These are phyloP conservation scores for Pascua sp. DNA, from an alignment of 1,284 basidiomycete species.

Conservation along the genomic window DNA sequence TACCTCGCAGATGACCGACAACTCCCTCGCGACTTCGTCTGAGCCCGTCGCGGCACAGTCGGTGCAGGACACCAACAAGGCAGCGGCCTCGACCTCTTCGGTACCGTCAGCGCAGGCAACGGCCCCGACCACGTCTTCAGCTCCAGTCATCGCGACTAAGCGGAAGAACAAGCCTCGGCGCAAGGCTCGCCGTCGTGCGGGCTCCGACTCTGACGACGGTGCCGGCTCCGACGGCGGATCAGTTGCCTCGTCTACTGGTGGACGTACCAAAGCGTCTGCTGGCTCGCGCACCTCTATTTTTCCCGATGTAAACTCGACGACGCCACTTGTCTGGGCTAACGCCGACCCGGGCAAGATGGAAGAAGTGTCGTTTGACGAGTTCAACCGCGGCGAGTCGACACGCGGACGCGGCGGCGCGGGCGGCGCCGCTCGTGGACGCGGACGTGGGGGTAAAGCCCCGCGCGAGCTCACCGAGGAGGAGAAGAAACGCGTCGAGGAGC, in stretches of 20 bases:
- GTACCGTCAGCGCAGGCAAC: too few species aligned
- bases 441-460: constrained; percentile 12
- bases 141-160: not conserved
- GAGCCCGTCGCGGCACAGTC: constrained; percentile 2
- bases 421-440: constrained; percentile 1
- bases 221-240: constrained; percentile 3
- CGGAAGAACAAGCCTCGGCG: constrained; percentile 7
- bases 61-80: not conserved
- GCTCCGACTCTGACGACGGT: constrained; percentile 11
- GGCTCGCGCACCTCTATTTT: constrained; percentile 15
- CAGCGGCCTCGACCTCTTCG: not conserved
- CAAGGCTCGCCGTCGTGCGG: constrained; percentile 17
- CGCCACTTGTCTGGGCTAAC: constrained; percentile 33
- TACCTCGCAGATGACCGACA: constrained; percentile 12
- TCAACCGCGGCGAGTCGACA: constrained; percentile 14
- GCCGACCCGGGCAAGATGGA: constrained; percentile 6
- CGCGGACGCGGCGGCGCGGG: constrained; percentile 4
- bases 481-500: constrained; percentile 25
- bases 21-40: constrained; percentile 1
- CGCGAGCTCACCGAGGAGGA: constrained; percentile 33
- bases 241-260: not conserved
- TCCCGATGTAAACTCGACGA: constrained; percentile 25
- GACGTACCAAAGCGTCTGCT: not conserved
- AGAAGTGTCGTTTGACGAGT: constrained; percentile 29
- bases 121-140: not conserved